A percentile compares a stretch with the other conserved stretches of the same genome.
Conservation (phyloP, 2,329 filamentous ascomycete genomes). For the Colletotrichum aenigma region DNA sequence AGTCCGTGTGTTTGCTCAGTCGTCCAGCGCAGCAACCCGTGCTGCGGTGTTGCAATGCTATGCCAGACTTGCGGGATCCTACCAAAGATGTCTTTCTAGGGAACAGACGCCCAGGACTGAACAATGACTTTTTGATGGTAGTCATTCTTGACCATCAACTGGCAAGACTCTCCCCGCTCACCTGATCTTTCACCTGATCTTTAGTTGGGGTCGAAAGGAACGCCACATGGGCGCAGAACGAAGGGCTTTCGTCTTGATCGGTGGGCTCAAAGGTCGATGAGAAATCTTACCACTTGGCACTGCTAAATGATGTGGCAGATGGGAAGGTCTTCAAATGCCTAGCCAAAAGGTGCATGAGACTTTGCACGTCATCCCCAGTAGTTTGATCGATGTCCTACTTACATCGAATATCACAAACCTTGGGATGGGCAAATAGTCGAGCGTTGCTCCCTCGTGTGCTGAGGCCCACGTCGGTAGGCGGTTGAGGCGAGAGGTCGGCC, state of each 20-base stretch:
- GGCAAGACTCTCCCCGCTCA: neutral
- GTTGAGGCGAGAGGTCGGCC: neutral
- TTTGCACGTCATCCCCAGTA: neutral
- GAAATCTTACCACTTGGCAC: neutral
- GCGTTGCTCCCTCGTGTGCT: neutral
- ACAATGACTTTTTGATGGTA: neutral
- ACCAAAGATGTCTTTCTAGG: neutral
- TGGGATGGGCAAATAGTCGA: neutral
- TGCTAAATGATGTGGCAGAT: neutral
- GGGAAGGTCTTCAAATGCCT: neutral
- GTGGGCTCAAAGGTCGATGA: neutral
- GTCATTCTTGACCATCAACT: neutral
- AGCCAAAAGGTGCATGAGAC: neutral
- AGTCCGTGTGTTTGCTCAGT: neutral
- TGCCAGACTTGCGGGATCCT: neutral
- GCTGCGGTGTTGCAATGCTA: neutral
- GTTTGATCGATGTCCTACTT: neutral
- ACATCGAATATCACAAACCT: neutral
- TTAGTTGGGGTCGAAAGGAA: neutral
- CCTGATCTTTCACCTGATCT: neutral
- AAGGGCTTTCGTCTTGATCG: neutral
- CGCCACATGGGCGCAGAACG: neutral
- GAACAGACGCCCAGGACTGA: neutral
- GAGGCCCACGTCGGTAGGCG: neutral
- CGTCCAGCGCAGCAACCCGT: neutral